Evolutionary conservation across 2,329 filamentous ascomycete genomes (phyloP), one percentile per base, ranked within the genome.

Genomic region (Huntiella omanensis): DNA sequence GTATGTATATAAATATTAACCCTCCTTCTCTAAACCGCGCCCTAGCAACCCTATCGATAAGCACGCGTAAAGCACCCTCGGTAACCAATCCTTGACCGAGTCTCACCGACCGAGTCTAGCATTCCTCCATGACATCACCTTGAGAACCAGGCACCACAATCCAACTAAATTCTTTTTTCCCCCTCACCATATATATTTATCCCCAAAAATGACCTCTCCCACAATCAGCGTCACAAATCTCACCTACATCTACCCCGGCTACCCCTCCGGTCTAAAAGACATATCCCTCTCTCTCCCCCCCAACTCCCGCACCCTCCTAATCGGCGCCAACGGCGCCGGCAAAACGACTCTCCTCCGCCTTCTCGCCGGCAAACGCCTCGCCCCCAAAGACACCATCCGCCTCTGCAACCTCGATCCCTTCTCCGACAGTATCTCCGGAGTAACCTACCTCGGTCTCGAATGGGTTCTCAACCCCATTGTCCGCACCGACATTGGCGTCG

Each of bases 401-500:
- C 79, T 98, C 51, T 80, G 75, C 42, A 84, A 83, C 52, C 75
- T 84, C 42, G 91, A 98, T 62, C 91, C 91, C 6, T 98, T 98
- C 73, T 82, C 84, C 60, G 73, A 86, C 33, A 77, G 80, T 8
- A 75, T 95, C 22, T 83, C 94, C 63, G 91, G 91, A 51, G 88
- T 98, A 32, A 96, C 88, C 16, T 98, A 98, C 62, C 80, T 98
- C 5, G 91, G 91, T 1, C 75, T 95, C 0, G 91, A 98, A 68
- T 98, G 91, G 91, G 91, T 96, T 3, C 73, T 98, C 7, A 96
- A 96, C 67, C 84, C 83, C 42, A 93, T 96, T 56, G 91, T 96
- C 41, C 82, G 88, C 44, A 92, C 81, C 28, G 91, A 98, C 62
- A 94, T 98, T 54, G 85, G 84, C 49, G 88, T 98, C 3, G 73